phyloP scores from a whole-genome alignment of 352 stramenopile genomes.

The Phytophthora quininea region DNA sequence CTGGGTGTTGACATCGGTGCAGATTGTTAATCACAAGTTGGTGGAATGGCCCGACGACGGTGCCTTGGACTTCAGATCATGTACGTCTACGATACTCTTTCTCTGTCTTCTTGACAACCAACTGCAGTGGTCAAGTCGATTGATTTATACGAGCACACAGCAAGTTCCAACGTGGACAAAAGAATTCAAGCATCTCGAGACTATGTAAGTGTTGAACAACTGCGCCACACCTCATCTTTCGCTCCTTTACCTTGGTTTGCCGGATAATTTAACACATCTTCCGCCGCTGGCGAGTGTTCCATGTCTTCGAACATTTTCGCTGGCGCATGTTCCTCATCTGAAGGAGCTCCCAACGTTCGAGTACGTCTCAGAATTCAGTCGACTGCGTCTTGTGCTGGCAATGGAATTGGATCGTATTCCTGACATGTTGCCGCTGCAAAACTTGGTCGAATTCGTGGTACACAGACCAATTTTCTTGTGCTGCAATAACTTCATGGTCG shows the following conservation, averaged over 20 bases:
- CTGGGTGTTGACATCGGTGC: conserved; percentile 12
- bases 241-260: conserved; percentile 6
- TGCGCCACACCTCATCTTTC: not conserved
- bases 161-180: conserved; percentile 7
- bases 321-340: not conserved
- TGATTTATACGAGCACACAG: conserved; percentile 15
- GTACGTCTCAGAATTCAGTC: not conserved
- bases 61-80: conserved; percentile 11
- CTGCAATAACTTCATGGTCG: conserved; percentile 7
- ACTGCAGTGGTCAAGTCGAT: not conserved
- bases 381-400: not conserved
- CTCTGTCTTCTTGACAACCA: not conserved
- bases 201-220: conserved; percentile 15
- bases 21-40: conserved; percentile 23
- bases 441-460: conserved; percentile 7
- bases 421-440: conserved; percentile 7
- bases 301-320: not conserved
- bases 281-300: not conserved
- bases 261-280: not conserved
- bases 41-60: not conserved
- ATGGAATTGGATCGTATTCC: not conserved
- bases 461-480: conserved; percentile 4
- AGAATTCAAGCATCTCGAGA: conserved; percentile 17
- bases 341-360: not conserved
- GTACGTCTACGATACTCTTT: conserved; percentile 2